Evolutionary conservation across 2,329 filamentous ascomycete genomes (phyloP).

Genomic region (Fusarium albidum): DNA sequence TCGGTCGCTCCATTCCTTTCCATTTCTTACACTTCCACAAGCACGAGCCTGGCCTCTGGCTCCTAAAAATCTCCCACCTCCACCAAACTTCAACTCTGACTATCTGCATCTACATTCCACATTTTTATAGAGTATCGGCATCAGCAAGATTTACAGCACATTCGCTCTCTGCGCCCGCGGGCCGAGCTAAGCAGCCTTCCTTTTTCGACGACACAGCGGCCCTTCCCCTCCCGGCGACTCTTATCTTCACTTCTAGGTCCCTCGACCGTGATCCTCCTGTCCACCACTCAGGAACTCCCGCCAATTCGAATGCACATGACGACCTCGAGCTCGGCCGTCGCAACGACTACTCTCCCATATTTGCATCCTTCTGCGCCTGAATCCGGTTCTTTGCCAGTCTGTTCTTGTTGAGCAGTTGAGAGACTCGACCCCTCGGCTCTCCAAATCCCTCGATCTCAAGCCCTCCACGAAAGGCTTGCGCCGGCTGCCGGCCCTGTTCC

Average conservation of each 20-base stretch:
- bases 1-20: constrained; percentile 38
- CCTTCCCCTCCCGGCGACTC: constrained; percentile 31
- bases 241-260: constrained; percentile 16
- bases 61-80: constrained; percentile 41
- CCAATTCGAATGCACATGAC: constrained; percentile 39
- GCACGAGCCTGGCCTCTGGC: constrained; percentile 33
- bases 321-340: constrained; percentile 30
- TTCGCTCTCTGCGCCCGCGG: constrained; percentile 31
- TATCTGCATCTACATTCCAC: constrained; percentile 30
- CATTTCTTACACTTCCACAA: constrained; percentile 35
- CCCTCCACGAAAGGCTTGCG: constrained; percentile 40
- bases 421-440: constrained; percentile 20
- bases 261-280: constrained; percentile 17
- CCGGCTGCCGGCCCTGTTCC: constrained; percentile 49
- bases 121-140: constrained; percentile 27
- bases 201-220: constrained; percentile 21
- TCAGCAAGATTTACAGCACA: constrained; percentile 22
- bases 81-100: constrained; percentile 27
- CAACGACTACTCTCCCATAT: constrained; percentile 32
- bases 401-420: constrained; percentile 23
- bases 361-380: constrained; percentile 18
- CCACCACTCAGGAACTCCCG: constrained; percentile 14
- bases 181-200: constrained; percentile 31
- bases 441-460: constrained; percentile 22
- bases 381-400: constrained; percentile 16